Percentiles rank a stretch among this genome's conserved stretches.
Conservation (phyloP, 2,329 filamentous ascomycete genomes). For the Fulvia fulva region DNA sequence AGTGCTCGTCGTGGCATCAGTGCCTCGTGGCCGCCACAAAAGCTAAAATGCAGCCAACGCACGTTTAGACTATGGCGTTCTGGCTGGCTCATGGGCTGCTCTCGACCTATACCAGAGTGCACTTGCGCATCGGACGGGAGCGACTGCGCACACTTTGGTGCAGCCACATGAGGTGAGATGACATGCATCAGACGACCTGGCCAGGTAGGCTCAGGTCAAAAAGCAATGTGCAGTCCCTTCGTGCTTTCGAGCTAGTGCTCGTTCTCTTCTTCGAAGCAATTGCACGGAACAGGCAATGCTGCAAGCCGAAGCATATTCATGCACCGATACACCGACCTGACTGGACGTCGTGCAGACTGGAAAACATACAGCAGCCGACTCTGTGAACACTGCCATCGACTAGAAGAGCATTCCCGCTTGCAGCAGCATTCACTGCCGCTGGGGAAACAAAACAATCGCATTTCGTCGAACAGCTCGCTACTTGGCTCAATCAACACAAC, state of each 20-base stretch:
- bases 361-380: background rate
- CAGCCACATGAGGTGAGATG: background rate
- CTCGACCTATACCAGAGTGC: background rate
- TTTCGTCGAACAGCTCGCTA: background rate
- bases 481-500: background rate
- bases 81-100: background rate
- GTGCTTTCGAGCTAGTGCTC: background rate
- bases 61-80: background rate
- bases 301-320: background rate
- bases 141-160: background rate
- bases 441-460: background rate
- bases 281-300: background rate
- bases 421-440: background rate
- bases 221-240: background rate
- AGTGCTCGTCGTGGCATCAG: conserved; percentile 18
- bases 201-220: background rate
- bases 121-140: background rate
- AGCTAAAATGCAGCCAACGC: conserved; percentile 2
- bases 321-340: background rate
- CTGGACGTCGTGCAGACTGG: background rate
- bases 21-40: background rate
- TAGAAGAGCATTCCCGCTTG: background rate
- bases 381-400: background rate
- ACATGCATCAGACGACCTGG: background rate
- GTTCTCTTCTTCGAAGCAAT: background rate